Evolutionary conservation across 1,139 yeast genomes (phyloP).

Genomic region (Geotrichum fermentans): DNA sequence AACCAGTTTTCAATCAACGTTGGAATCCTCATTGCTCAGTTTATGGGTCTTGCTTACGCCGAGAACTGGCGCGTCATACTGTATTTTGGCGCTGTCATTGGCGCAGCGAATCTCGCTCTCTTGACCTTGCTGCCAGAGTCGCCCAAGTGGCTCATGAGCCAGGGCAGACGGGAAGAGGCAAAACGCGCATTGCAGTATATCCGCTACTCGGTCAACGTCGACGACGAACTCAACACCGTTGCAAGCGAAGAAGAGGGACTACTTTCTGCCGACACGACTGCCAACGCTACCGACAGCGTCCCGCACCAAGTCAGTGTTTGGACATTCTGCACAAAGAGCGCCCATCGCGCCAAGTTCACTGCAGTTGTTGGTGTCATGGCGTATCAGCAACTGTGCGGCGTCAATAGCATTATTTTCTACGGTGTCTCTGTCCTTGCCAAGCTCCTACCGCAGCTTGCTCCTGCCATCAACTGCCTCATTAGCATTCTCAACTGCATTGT

Average conservation of each 20-base stretch:
- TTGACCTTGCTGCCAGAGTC: slow-evolving; percentile 60
- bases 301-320: slow-evolving; percentile 19
- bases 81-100: slow-evolving; percentile 53
- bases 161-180: slow-evolving; percentile 39
- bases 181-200: slow-evolving; percentile 35
- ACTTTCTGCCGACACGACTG: not conserved
- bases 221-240: slow-evolving; percentile 26
- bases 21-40: slow-evolving; percentile 77
- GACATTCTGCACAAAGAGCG: slow-evolving; percentile 49
- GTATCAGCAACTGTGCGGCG: slow-evolving; percentile 91
- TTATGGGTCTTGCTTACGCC: slow-evolving; percentile 65
- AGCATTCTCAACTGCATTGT: slow-evolving; percentile 67
- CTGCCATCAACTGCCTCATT: slow-evolving; percentile 65
- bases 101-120: slow-evolving; percentile 46
- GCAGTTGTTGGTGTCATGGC: slow-evolving; percentile 71
- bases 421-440: slow-evolving; percentile 77
- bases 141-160: slow-evolving; percentile 67
- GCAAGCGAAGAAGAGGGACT: slow-evolving; percentile 10
- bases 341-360: slow-evolving; percentile 53
- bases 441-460: slow-evolving; percentile 65
- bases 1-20: slow-evolving; percentile 79
- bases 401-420: slow-evolving; percentile 84
- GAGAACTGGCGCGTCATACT: slow-evolving; percentile 71
- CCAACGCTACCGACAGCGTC: not conserved
- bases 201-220: slow-evolving; percentile 32